Conservation (phyloP, 2,329 filamentous ascomycete genomes). For the Fusarium continuum region DNA sequence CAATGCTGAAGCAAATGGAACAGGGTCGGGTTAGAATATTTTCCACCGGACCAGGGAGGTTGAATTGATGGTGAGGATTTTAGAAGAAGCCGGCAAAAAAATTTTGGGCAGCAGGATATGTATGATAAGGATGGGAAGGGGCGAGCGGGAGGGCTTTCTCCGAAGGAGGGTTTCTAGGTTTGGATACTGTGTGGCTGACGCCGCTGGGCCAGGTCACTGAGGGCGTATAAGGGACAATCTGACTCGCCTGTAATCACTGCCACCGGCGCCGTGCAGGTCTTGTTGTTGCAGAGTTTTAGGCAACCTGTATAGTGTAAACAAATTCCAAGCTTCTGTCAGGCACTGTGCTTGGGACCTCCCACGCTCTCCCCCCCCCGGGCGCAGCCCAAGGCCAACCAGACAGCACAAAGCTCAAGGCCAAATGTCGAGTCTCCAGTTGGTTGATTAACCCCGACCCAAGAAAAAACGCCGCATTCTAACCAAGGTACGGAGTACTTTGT, state of each 20-base stretch:
- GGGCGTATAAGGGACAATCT: not conserved
- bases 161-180: constrained; percentile 20
- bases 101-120: constrained; percentile 51
- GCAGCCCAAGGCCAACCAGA: constrained; percentile 2
- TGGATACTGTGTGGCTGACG: constrained; percentile 25
- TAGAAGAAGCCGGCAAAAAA: constrained; percentile 49
- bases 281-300: constrained; percentile 5
- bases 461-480: constrained; percentile 17
- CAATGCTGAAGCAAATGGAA: constrained; percentile 47
- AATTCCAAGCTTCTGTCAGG: not conserved
- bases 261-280: not conserved
- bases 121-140: constrained; percentile 47
- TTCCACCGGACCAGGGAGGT: constrained; percentile 51
- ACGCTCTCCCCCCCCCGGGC: constrained; percentile 8
- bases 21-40: constrained; percentile 47
- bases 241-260: constrained; percentile 5
- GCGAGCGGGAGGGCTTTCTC: constrained; percentile 39
- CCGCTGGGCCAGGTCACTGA: not conserved
- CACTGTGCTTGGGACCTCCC: constrained; percentile 16
- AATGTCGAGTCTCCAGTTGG: constrained; percentile 18
- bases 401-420: constrained; percentile 5
- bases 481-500: no score
- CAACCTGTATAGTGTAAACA: constrained; percentile 21
- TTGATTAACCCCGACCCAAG: constrained; percentile 15
- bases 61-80: constrained; percentile 51